Evolutionary conservation across 805 yeast species (phyloP).

Genomic region (Tetrapisispora nanseiensis): DNA sequence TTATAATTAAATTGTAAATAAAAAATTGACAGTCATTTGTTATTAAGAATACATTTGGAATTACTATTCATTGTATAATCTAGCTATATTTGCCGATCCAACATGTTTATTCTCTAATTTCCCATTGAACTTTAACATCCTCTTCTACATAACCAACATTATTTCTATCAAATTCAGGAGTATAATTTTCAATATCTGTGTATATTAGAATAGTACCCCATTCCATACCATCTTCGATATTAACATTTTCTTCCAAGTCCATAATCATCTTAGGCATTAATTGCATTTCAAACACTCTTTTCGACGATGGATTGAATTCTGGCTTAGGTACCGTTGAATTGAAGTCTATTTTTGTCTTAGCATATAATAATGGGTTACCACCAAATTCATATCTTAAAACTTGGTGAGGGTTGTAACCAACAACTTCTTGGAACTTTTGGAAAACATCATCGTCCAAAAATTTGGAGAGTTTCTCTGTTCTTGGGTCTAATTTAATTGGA

Average conservation of each 20-base stretch:
- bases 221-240: conserved; percentile 72
- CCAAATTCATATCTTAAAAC: conserved; percentile 76
- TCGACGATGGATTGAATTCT: conserved; percentile 48
- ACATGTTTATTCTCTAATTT: conserved; percentile 23
- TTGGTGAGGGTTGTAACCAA: conserved; percentile 77
- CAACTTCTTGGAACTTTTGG: conserved; percentile 64
- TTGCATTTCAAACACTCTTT: conserved; percentile 72
- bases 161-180: conserved; percentile 46
- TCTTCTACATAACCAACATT: conserved; percentile 77
- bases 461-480: conserved; percentile 40
- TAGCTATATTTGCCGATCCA: not conserved
- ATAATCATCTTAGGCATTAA: conserved; percentile 89
- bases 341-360: conserved; percentile 33
- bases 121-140: conserved; percentile 85
- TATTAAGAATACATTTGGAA: no score
- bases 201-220: conserved; percentile 92
- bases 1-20: not conserved
- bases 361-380: conserved; percentile 69
- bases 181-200: conserved; percentile 60
- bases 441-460: conserved; percentile 68
- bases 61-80: not conserved
- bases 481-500: conserved; percentile 30
- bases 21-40: not conserved
- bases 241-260: conserved; percentile 53
- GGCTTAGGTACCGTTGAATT: conserved; percentile 45